Base-by-base conservation (phyloP, 1,284 basidiomycete genomes). In the Austroboletus niveus region DNA sequence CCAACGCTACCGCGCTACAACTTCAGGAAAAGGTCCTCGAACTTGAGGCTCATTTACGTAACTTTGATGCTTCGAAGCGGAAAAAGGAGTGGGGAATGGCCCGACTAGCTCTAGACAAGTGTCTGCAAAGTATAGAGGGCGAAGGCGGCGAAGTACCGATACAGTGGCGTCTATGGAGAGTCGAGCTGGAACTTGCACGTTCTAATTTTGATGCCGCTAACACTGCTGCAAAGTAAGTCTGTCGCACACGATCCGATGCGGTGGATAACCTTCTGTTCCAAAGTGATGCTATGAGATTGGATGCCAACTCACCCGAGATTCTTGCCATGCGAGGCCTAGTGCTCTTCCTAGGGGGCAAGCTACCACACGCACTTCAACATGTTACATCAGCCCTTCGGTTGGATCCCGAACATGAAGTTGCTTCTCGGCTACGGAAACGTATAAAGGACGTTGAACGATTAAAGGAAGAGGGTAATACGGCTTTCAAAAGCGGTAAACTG, bases 381-480 rank as follows among this genome's bases (percentile, higher is more conserved):
- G 79, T 79, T 36, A 77, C 81, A 55, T 83, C 81, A 14, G 91
- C 92, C 1, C 76, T 95, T 12, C 81, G 88, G 22, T 74, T 85
- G 42, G 92, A 95, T 65, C 93, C 93, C 0, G 89, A 88, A 32
- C 81, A 89, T 60, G 80, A 79, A 45, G 75, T 75, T 8, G 92
- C 92, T 0, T 79, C 85, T 60, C 79, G 77, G 52, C 70, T 94
- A 47, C 77, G 93, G 48, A 88, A 85, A 64, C 82, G 89, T 15
- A 79, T 89, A 22, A 87, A 87, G 61, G 85, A 87, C 43, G 81
- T 95, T 12, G 91, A 95, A 58, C 72, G 82, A 47, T 69, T 89
- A 44, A 95, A 95, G 64, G 91, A 94, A 55, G 89, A 91, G 57
- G 92, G 92, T 0, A 95, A 95, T 61, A 64, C 68, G 1, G 77